phyloP scores from a whole-genome alignment of 2,329 filamentous ascomycete genomes.

The Pyrenophora teres region DNA sequence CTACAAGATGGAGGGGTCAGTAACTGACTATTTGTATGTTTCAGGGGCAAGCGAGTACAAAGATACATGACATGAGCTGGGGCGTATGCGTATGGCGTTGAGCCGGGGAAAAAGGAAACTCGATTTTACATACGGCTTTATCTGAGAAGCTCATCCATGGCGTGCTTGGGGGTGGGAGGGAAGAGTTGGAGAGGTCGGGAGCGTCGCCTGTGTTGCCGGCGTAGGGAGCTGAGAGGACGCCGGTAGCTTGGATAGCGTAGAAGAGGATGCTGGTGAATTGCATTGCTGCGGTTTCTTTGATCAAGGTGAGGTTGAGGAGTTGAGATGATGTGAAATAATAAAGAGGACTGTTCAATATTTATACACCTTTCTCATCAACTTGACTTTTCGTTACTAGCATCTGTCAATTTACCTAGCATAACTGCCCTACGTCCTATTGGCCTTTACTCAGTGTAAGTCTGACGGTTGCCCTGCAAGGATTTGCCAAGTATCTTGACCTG shows the following conservation, averaged over 20 bases:
- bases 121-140: neutral
- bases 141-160: conserved; percentile 1
- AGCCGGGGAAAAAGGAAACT: neutral
- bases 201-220: neutral
- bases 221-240: conserved; percentile 1
- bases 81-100: too few relatives aligned
- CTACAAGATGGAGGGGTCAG: neutral
- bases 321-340: neutral
- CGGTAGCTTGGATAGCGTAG: neutral
- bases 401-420: neutral
- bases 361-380: neutral
- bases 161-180: neutral
- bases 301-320: neutral
- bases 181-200: neutral
- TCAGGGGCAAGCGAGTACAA: too few relatives aligned
- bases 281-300: neutral
- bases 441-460: neutral
- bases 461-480: neutral
- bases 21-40: neutral
- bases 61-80: too few relatives aligned
- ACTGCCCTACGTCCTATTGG: neutral
- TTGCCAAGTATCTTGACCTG: neutral
- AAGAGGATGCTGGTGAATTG: neutral
- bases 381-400: neutral
- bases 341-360: neutral